Conservation (phyloP, 768 basidiomycete genomes). For the Clavaria fumosa region DNA sequence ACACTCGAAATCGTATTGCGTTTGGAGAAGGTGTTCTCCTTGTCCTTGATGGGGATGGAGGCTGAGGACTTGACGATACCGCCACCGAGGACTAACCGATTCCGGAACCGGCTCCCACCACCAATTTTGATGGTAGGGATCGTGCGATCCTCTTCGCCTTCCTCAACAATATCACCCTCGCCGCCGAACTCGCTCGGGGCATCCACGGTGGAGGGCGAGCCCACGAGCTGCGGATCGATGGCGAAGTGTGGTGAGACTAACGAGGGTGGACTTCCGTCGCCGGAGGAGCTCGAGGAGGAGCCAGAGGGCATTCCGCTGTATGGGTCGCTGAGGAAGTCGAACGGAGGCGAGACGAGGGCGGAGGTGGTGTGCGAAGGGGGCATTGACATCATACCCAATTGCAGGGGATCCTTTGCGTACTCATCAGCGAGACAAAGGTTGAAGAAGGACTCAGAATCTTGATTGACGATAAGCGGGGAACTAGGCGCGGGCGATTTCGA, state of each 20-base stretch:
- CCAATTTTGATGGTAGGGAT: conserved; percentile 39
- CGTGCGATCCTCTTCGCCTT: conserved; percentile 24
- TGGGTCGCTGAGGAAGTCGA: conserved; percentile 3
- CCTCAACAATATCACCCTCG: conserved; percentile 14
- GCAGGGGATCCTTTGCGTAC: conserved; percentile 1
- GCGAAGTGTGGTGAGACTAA: conserved; percentile 16
- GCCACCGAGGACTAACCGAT: conserved; percentile 57
- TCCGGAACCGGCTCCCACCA: conserved; percentile 44
- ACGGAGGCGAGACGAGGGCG: background rate
- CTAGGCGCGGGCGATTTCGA: conserved; percentile 31
- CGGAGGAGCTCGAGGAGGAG: background rate
- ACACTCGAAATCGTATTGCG: conserved; percentile 1
- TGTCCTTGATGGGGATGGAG: conserved; percentile 15
- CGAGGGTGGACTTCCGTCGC: conserved; percentile 18
- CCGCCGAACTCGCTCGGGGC: conserved; percentile 25
- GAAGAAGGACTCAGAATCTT: conserved; percentile 6
- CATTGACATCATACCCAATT: background rate
- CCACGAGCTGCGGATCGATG: conserved; percentile 70
- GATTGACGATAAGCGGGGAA: conserved; percentile 16
- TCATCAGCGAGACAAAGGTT: conserved; percentile 8
- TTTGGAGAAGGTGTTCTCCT: conserved; percentile 19
- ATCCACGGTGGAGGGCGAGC: conserved; percentile 32
- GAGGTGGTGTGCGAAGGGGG: background rate
- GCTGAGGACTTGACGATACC: conserved; percentile 42
- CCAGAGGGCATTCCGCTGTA: background rate